phyloP scores from a whole-genome alignment of 371 early-diverging fungal genomes.

The Basidiobolus meristosporus region DNA sequence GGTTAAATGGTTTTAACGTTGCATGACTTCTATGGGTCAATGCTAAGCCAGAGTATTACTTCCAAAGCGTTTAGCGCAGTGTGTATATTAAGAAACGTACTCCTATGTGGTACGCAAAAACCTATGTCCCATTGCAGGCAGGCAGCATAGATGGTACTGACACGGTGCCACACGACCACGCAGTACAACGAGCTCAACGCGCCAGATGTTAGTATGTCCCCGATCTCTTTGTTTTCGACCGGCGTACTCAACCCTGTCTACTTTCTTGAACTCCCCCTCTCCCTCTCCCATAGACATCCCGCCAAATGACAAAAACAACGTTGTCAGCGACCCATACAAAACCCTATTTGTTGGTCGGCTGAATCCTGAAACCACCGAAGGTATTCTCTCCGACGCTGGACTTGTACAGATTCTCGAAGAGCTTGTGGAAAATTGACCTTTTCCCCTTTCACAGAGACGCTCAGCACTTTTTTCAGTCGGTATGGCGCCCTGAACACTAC shows the following conservation, averaged over 20 bases:
- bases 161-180: slow-evolving; percentile 23
- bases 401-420: background rate
- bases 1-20: too few species aligned
- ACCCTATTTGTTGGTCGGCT: slow-evolving; percentile 27
- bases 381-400: slow-evolving; percentile 3
- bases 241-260: background rate
- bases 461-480: slow-evolving; percentile 11
- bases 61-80: too few species aligned
- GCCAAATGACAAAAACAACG: slow-evolving; percentile 6
- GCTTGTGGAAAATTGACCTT: background rate
- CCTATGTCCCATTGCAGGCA: slow-evolving; percentile 24
- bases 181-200: slow-evolving; percentile 17
- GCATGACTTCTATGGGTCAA: too few species aligned
- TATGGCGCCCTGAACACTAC: slow-evolving; percentile 13
- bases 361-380: slow-evolving; percentile 20
- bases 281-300: slow-evolving; percentile 11
- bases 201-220: slow-evolving; percentile 9
- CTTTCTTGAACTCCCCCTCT: background rate
- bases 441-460: slow-evolving; percentile 4
- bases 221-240: background rate
- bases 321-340: slow-evolving; percentile 15
- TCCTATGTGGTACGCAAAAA: slow-evolving; percentile 26
- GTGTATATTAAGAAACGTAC: background rate
- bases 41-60: too few species aligned
- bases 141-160: slow-evolving; percentile 36